These are phyloP conservation scores for Stagonosporopsis tanaceti DNA, from an alignment of 2,329 filamentous ascomycete genomes.

Conservation along the genomic window DNA sequence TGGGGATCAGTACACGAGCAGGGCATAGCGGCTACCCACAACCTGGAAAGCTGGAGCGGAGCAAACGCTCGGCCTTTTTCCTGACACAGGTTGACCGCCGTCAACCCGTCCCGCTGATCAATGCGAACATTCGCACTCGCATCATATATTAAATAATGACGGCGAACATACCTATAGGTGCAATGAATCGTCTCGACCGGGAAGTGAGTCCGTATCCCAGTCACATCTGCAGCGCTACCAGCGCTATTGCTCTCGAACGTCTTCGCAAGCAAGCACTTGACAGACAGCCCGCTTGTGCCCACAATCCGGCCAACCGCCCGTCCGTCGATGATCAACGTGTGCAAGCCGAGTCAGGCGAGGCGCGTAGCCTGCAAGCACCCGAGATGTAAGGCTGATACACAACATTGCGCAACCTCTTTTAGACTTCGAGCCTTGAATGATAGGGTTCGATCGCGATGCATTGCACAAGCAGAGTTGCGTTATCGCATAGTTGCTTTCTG, in stretches of 20 bases:
- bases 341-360: slow-evolving; percentile 6
- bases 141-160: neutral
- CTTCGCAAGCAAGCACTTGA: neutral
- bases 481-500: neutral
- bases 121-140: neutral
- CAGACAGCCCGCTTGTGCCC: slow-evolving; percentile 2
- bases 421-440: neutral
- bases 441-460: neutral
- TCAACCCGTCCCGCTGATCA: neutral
- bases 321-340: slow-evolving; percentile 9
- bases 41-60: slow-evolving; percentile 8
- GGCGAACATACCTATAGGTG: neutral
- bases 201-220: neutral
- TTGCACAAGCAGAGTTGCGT: neutral
- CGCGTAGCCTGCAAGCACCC: slow-evolving; percentile 7
- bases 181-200: neutral
- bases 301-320: slow-evolving; percentile 6
- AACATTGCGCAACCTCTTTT: neutral
- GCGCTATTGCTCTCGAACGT: neutral
- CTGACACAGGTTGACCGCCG: neutral
- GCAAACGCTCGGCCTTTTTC: slow-evolving; percentile 1
- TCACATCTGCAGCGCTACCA: slow-evolving; percentile 8
- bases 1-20: slow-evolving; percentile 3
- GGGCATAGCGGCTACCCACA: slow-evolving; percentile 5
- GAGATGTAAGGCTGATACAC: slow-evolving; percentile 13